phyloP scores from a whole-genome alignment of 2,329 filamentous ascomycete genomes.

The Aspergillus viridinutans region DNA sequence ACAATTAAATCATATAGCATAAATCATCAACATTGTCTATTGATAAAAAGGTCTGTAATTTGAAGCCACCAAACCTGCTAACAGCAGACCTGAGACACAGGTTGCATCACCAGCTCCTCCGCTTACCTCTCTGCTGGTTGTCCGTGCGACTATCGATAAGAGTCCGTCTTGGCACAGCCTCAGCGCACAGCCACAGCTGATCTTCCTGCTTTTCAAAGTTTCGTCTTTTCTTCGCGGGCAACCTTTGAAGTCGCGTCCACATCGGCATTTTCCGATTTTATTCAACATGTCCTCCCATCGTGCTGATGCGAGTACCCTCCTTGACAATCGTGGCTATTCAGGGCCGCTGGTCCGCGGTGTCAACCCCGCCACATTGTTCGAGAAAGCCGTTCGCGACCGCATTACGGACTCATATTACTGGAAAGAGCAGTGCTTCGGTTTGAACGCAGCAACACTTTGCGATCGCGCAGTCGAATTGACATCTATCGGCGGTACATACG shows the following conservation, averaged over 20 bases:
- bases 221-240: constrained; percentile 1
- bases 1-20: not conserved
- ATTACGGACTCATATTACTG: constrained; percentile 96
- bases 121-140: constrained; percentile 26
- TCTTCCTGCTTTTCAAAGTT: constrained; percentile 3
- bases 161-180: constrained; percentile 17
- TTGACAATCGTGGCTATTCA: constrained; percentile 83
- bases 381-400: constrained; percentile 91
- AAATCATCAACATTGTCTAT: not conserved
- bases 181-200: constrained; percentile 1
- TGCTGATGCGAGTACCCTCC: constrained; percentile 71
- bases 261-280: constrained; percentile 44
- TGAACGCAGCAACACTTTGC: constrained; percentile 77
- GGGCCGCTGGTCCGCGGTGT: constrained; percentile 78
- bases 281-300: constrained; percentile 54
- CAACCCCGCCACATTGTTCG: constrained; percentile 92
- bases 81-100: not conserved
- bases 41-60: not conserved
- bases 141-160: constrained; percentile 40
- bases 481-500: constrained; percentile 85
- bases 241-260: not conserved
- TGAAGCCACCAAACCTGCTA: not conserved
- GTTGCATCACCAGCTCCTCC: not conserved
- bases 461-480: constrained; percentile 82
- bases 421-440: constrained; percentile 96